These are phyloP conservation scores for Leersia perrieri DNA, from an alignment of 176 grass and related monocot genomes.

Conservation along the genomic window DNA sequence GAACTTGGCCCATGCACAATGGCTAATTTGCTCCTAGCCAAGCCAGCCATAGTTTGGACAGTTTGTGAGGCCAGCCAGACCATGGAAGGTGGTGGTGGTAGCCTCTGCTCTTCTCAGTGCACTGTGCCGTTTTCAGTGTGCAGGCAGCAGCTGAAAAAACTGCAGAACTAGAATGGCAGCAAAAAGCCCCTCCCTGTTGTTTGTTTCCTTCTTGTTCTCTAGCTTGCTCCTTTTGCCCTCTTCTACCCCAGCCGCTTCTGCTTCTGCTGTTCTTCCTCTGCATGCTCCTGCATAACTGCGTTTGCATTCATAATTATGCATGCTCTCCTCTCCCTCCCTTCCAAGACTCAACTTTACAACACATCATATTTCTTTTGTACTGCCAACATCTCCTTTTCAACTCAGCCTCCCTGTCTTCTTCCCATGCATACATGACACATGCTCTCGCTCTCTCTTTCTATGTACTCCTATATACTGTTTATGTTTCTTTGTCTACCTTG, in stretches of 20 bases:
- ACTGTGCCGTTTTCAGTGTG: not conserved
- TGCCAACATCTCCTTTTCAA: not conserved
- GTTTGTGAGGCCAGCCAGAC: slow-evolving; percentile 7
- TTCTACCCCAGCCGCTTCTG: slow-evolving; percentile 15
- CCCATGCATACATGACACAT: not conserved
- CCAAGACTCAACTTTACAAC: not conserved
- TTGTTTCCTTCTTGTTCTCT: slow-evolving; percentile 31
- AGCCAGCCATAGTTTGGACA: not conserved
- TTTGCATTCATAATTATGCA: not conserved
- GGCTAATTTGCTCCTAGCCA: too few relatives aligned
- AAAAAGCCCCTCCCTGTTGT: slow-evolving; percentile 25
- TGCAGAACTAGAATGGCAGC: slow-evolving; percentile 30
- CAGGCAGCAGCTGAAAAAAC: not conserved
- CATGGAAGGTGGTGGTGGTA: slow-evolving; percentile 30
- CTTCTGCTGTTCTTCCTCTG: not conserved
- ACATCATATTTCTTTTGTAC: not conserved
- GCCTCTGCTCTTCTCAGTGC: not conserved
- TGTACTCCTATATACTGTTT: not conserved
- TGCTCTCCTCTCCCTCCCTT: not conserved
- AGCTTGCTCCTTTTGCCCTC: not conserved
- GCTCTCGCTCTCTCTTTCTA: not conserved
- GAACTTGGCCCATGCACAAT: not conserved
- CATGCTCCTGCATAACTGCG: not conserved
- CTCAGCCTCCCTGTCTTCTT: not conserved
- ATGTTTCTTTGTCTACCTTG: not conserved